These are phyloP conservation scores for Trametes villosa DNA, from an alignment of 768 basidiomycete genomes.

Conservation along the genomic window DNA sequence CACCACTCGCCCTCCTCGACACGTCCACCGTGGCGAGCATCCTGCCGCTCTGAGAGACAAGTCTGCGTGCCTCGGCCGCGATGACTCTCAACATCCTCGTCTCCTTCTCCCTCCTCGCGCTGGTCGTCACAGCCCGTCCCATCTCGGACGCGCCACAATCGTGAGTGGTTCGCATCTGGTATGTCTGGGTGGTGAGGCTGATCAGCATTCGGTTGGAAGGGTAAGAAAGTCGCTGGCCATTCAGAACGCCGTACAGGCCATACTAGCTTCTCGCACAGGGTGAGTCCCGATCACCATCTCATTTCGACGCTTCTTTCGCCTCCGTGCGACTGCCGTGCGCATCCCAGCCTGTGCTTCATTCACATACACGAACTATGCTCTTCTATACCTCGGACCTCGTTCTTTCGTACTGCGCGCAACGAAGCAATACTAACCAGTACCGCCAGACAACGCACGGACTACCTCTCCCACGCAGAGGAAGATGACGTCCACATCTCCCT, in stretches of 20 bases:
- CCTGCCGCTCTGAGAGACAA: conserved; percentile 3
- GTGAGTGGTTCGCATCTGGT: conserved; percentile 30
- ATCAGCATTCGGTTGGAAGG: conserved; percentile 1
- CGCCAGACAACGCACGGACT: conserved; percentile 25
- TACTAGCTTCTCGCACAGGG: conserved; percentile 43
- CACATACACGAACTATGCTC: no score
- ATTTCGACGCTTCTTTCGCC: background rate
- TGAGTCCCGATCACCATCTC: conserved; percentile 27
- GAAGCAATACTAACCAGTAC: background rate
- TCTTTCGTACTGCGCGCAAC: no score
- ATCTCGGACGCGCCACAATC: conserved; percentile 34
- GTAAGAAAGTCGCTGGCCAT: conserved; percentile 31
- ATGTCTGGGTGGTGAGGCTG: background rate
- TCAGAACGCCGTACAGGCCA: conserved; percentile 39
- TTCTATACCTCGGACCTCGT: no score
- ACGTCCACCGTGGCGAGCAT: conserved; percentile 19
- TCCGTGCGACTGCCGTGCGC: no score
- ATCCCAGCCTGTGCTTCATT: background rate
- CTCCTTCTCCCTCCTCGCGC: conserved; percentile 45
- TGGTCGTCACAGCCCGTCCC: conserved; percentile 50
- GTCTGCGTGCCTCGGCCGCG: conserved; percentile 11
- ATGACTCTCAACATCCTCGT: conserved; percentile 46
- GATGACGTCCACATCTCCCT: conserved; percentile 37
- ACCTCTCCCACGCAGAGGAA: conserved; percentile 22
- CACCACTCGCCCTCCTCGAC: conserved; percentile 2